Base-by-base conservation (phyloP, 2,329 filamentous ascomycete genomes). In the Colletotrichum kahawae region DNA sequence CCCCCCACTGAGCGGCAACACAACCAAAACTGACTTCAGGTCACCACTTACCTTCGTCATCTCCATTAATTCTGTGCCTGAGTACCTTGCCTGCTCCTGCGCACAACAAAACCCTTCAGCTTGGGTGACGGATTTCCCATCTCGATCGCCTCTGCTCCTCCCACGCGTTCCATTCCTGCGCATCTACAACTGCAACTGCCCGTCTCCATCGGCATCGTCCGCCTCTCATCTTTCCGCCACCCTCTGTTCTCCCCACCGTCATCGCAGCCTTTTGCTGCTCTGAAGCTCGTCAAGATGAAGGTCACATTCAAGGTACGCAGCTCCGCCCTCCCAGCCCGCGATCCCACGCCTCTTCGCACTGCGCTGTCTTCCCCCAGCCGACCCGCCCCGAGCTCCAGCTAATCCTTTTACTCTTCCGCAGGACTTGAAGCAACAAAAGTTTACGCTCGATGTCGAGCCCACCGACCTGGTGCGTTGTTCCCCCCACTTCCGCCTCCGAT, bases 371-470 rank as follows among this genome's bases (percentile, higher is more conserved):
- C 13, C 4, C 18, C 21, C 16, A n/a, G 18, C 51, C 65, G 14
- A n/a, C 12, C 24, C 5, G 3, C 6, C 43, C 16, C 13, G 65
- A 65, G 74, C 71, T 79, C 67, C n/a, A 56, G 66, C 74, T 76
- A 54, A 76, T 34, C 9, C 16, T 51, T 27, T 54, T 21, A 27
- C 24, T 33, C 54, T 38, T 56, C 57, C 79, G 38, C 81, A 98
- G 96, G 97, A 99, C 89, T 91, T 99, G 82, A 98, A 98, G 90
- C 97, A 98, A 87, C 95, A 98, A 85, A 98, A 98, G 90, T 99
- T 99, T 88, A 93, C 93, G 82, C 94, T 99, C 89, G 96, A 98
- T 80, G 95, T 95, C 82, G 96, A 98, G 85, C 95, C 96, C 78
- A 93, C 94, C 78, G 96, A 98, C 84, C 94, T 95, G 85, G 96